Percentiles rank a stretch among this genome's conserved stretches.
phyloP scores from a whole-genome alignment of 1,139 yeast species.

The Magnusiomyces ingens region DNA sequence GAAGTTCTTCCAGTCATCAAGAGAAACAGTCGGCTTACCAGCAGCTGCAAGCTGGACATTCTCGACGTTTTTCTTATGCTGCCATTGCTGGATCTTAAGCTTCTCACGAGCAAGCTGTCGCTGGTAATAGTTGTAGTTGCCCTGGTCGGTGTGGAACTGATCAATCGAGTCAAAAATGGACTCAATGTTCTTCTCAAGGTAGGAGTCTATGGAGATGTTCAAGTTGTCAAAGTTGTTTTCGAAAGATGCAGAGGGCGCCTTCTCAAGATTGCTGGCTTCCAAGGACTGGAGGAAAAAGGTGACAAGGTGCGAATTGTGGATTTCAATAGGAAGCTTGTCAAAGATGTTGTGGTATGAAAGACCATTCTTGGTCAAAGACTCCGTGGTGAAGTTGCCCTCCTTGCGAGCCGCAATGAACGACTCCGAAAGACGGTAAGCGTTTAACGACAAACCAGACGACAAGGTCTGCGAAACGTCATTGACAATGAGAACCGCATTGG shows the following conservation, averaged over 20 bases:
- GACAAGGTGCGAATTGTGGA: slow-evolving; percentile 54
- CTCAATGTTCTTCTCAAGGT: slow-evolving; percentile 48
- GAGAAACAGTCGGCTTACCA: slow-evolving; percentile 49
- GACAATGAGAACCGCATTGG: slow-evolving; percentile 60
- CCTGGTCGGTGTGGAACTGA: slow-evolving; percentile 72
- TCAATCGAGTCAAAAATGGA: slow-evolving; percentile 69
- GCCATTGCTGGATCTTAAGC: slow-evolving; percentile 68
- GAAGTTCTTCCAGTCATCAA: slow-evolving; percentile 59
- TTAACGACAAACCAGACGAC: slow-evolving; percentile 52
- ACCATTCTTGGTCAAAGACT: slow-evolving; percentile 52
- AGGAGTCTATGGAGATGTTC: slow-evolving; percentile 37
- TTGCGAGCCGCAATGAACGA: slow-evolving; percentile 51
- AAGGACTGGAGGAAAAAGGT: slow-evolving; percentile 38
- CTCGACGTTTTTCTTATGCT: slow-evolving; percentile 61
- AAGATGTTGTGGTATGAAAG: slow-evolving; percentile 63
- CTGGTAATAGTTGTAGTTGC: slow-evolving; percentile 72
- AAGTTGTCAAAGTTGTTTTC: slow-evolving; percentile 33
- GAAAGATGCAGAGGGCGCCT: slow-evolving; percentile 11
- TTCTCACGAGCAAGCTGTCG: slow-evolving; percentile 69
- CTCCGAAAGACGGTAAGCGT: slow-evolving; percentile 63
- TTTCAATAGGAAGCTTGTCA: slow-evolving; percentile 61
- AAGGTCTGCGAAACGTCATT: slow-evolving; percentile 68
- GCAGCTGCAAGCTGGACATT: slow-evolving; percentile 50
- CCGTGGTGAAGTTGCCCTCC: slow-evolving; percentile 53
- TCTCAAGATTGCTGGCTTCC: slow-evolving; percentile 18